A percentile compares a stretch with the other conserved stretches of the same genome.
Evolutionary conservation across 108 stramenopile species (phyloP).

Genomic region (Nannochloropsis gaditana): DNA sequence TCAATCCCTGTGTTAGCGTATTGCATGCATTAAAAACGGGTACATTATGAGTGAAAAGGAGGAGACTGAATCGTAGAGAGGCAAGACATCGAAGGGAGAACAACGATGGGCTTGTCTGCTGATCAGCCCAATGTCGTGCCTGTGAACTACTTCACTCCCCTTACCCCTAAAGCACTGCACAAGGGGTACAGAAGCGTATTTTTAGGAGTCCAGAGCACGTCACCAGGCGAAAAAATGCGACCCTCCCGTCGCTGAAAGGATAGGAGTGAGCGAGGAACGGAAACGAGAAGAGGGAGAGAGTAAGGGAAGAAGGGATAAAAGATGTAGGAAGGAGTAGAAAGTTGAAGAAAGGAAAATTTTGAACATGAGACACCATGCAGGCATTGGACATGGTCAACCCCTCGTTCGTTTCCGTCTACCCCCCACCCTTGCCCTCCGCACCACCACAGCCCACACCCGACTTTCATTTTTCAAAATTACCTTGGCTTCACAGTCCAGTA

Average conservation of each 20-base stretch:
- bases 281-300: background rate
- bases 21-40: no score
- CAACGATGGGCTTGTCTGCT: no score
- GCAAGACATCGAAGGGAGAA: no score
- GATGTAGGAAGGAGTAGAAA: no score
- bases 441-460: background rate
- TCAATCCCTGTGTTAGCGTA: no score
- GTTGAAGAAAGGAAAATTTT: no score
- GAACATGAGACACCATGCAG: no score
- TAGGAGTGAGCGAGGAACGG: background rate
- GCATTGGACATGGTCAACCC: background rate
- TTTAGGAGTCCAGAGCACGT: background rate
- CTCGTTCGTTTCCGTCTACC: background rate
- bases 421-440: background rate
- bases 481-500: background rate
- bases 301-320: no score
- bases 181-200: background rate
- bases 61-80: no score
- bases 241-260: background rate
- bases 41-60: no score
- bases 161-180: background rate
- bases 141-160: background rate
- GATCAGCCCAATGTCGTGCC: no score
- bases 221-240: background rate
- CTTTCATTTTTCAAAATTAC: background rate